Evolutionary conservation across 306 rosid species (phyloP), one percentile per base, ranked within the genome.

Genomic region (Canavalia ensiformis): DNA sequence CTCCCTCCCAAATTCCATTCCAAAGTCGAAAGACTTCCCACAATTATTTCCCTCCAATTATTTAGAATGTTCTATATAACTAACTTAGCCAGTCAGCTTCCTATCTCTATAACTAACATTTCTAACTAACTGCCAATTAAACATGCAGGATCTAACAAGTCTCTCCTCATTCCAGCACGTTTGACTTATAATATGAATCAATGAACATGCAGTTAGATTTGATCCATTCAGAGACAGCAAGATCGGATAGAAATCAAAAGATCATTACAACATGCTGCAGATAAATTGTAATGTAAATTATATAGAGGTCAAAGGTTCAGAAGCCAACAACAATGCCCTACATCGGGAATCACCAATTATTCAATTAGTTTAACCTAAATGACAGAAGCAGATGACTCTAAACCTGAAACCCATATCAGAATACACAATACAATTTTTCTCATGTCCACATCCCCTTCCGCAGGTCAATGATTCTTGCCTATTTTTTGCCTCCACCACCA

Each of bases 401-500:
- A 82, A 83, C 80, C 89, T 10, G 31, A 46, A 80, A 47, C 80
- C 37, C 84, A 73, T 2, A 59, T 73, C 77, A 57, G 51, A 82
- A 75, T 13, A 60, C 58, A 72, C 67, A 80, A 85, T 57, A 54
- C 78, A 78, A 75, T 9, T 3, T 39, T 62, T 12, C 29, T 35
- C 60, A 68, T 72, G 0, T 52, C 69, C 64, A 59, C 13, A 50
- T 9, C 10, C 29, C 18, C 33, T 29, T 13, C 72, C 49, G 18
- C 54, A 37, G 33, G 8, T 72, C 58, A 59, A 73, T 4, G 30
- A 71, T 35, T 76, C 69, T 59, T 78, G 35, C 65, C 57, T 79
- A 70, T 13, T 72, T 87, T 54, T 76, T 84, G 33, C 81, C 87
- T 6, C 75, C 57, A n/a, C 72, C 87, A 34, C 86, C 90, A 60